A percentile compares a stretch with the other conserved stretches of the same genome.
Conservation (phyloP, 768 basidiomycete species). For the Termitomyces bulborhizus region DNA sequence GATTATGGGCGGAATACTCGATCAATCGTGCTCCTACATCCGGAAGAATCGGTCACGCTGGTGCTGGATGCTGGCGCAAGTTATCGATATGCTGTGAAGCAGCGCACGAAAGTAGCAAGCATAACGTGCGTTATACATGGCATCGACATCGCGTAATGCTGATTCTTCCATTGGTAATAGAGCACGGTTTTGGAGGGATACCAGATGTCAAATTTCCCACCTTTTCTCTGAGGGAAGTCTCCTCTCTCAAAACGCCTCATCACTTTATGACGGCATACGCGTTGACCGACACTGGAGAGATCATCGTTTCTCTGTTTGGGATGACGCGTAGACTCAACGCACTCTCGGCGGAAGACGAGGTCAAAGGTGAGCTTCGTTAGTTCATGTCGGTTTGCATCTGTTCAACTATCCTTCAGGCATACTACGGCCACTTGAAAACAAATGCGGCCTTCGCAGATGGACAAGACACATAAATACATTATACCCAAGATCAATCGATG, state of each 20-base stretch:
- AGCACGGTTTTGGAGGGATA: constrained; percentile 61
- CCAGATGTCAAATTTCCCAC: constrained; percentile 54
- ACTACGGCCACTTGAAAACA: neutral
- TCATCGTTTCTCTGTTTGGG: constrained; percentile 59
- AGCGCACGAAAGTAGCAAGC: constrained; percentile 57
- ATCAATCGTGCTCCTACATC: constrained; percentile 51
- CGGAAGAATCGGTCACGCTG: constrained; percentile 58
- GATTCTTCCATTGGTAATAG: constrained; percentile 22
- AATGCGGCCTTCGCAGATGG: neutral
- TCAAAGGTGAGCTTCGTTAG: neutral
- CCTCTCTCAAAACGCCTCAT: constrained; percentile 16
- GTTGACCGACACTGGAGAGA: constrained; percentile 67
- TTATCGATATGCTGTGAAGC: constrained; percentile 67
- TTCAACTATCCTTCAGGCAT: neutral
- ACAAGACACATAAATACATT: constrained; percentile 3
- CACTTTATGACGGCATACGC: constrained; percentile 46
- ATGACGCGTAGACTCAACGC: constrained; percentile 27
- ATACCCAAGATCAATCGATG: constrained; percentile 3
- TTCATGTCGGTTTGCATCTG: neutral
- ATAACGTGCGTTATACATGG: constrained; percentile 48
- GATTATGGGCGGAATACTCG: constrained; percentile 56
- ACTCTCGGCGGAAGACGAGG: neutral
- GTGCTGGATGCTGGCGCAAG: constrained; percentile 63
- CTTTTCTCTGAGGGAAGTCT: constrained; percentile 38
- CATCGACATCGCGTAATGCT: neutral